Base-by-base conservation (phyloP, 2,329 filamentous ascomycete species). In the Ascochyta koolunga region DNA sequence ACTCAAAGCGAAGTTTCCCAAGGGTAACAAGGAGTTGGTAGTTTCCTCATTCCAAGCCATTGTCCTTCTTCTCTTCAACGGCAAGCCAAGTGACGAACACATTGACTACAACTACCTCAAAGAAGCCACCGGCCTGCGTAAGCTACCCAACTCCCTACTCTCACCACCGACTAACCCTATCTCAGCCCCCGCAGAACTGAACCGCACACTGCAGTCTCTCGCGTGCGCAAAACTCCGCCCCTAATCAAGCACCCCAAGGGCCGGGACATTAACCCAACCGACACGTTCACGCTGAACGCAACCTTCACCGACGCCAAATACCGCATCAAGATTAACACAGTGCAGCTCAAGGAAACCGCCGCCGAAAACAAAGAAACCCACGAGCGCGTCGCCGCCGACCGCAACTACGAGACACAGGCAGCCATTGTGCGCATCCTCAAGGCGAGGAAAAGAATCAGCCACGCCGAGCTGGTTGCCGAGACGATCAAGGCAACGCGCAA, bases 401-500 rank as follows among this genome's bases (percentile, higher is more conserved):
- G 95, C 44, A 91, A 96, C 69, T 96, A 96, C 68, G 96, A 99
- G 78, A 97, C 93, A 0, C 95, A 99, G 75, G 95, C 95, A 0
- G 93, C 95, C 0, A 96, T 99, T 70, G 95, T 99, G 58, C 82
- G 95, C 16, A 96, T 99, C 69, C 93, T 99, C 90, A 99, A 99
- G 85, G 89, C 88, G 61, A 83, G 91, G 61, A 97, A 97, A 84
- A 84, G 78, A 8, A 93, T 98, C 76, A 86, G 85, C 4, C 93
- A 98, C 71, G 82, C 86, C n/a, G 89, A 96, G 72, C 79, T 99
- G 22, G 89, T 98, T 18, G 87, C 89, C 2, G 93, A 98, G 78
- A 92, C 96, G 16, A 97, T 99, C 70, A 90, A 88, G 66, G 87
- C 93, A 70, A 99, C 93, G 1, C 90, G 88, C 79, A 90, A 85